Evolutionary conservation across 2,329 filamentous ascomycete genomes (phyloP).

Genomic region (Aspergillus novofumigatus): DNA sequence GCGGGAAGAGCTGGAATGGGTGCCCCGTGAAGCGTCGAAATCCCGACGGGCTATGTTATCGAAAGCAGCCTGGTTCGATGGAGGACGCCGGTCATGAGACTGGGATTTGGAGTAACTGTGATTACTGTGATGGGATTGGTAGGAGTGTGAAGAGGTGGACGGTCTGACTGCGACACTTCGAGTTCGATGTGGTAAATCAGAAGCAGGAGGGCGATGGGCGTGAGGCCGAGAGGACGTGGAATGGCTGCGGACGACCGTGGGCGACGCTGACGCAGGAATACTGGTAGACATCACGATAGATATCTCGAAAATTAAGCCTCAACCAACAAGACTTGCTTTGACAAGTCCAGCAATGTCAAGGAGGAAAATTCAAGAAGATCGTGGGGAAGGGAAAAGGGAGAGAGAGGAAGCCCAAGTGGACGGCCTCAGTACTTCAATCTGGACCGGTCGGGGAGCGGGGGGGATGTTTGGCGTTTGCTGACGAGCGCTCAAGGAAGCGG

Average conservation of each 20-base stretch:
- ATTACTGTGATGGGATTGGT: slow-evolving; percentile 27
- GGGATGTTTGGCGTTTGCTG: slow-evolving; percentile 19
- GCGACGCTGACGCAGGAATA: slow-evolving; percentile 41
- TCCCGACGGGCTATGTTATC: slow-evolving; percentile 61
- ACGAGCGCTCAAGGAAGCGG: slow-evolving; percentile 15
- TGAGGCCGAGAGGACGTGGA: slow-evolving; percentile 46
- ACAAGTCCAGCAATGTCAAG: slow-evolving; percentile 7
- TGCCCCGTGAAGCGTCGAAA: slow-evolving; percentile 67
- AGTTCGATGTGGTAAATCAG: slow-evolving; percentile 44
- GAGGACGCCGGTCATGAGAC: slow-evolving; percentile 44
- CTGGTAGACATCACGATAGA: slow-evolving; percentile 42
- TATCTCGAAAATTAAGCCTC: slow-evolving; percentile 4
- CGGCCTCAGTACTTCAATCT: slow-evolving; percentile 7
- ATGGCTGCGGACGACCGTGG: slow-evolving; percentile 48
- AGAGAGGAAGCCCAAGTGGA: slow-evolving; percentile 12
- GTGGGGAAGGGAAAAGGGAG: neutral
- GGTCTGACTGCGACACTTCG: slow-evolving; percentile 44
- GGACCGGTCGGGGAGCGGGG: slow-evolving; percentile 19
- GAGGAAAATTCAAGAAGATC: neutral
- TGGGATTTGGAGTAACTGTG: slow-evolving; percentile 38
- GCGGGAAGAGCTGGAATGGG: slow-evolving; percentile 52
- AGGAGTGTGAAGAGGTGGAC: slow-evolving; percentile 34
- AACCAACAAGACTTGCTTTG: slow-evolving; percentile 9
- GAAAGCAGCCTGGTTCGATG: slow-evolving; percentile 45
- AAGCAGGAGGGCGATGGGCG: slow-evolving; percentile 37